phyloP scores from a whole-genome alignment of 192 early-diverging fungal species.

The Entrophospora sp. region DNA sequence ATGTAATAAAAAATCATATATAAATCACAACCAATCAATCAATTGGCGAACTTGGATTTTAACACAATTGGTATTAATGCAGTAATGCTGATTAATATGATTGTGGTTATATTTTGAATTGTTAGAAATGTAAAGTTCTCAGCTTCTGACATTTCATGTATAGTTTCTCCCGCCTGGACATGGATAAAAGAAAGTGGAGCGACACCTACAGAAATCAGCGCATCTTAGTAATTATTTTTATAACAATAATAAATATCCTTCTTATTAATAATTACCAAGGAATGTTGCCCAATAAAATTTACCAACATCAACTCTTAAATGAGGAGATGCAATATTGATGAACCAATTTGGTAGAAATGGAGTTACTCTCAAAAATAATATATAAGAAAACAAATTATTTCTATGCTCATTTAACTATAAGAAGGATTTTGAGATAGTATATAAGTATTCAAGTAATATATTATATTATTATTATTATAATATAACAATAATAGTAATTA shows the following conservation, averaged over 20 bases:
- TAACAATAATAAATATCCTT: background rate
- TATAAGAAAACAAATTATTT: constrained; percentile 15
- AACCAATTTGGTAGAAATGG: constrained; percentile 33
- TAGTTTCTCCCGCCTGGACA: constrained; percentile 33
- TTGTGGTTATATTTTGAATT: constrained; percentile 27
- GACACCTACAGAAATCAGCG: constrained; percentile 28
- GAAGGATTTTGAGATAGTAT: background rate
- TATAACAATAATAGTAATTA: background rate
- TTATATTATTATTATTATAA: background rate
- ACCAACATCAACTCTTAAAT: constrained; percentile 24
- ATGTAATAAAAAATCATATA: no score
- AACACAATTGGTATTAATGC: constrained; percentile 3
- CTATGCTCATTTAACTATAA: constrained; percentile 7
- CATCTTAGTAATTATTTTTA: background rate
- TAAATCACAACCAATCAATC: no score
- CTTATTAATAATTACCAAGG: background rate
- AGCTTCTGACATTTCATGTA: constrained; percentile 28
- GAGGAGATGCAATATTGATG: constrained; percentile 35
- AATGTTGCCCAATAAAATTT: constrained; percentile 28
- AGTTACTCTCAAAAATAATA: constrained; percentile 11
- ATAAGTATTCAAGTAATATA: background rate
- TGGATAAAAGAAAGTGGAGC: constrained; percentile 31
- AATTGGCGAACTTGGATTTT: background rate
- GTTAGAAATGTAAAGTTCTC: constrained; percentile 34
- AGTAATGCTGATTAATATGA: background rate